Evolutionary conservation across 176 grass and related monocot genomes (phyloP).

Genomic region (Oryza glumipatula): DNA sequence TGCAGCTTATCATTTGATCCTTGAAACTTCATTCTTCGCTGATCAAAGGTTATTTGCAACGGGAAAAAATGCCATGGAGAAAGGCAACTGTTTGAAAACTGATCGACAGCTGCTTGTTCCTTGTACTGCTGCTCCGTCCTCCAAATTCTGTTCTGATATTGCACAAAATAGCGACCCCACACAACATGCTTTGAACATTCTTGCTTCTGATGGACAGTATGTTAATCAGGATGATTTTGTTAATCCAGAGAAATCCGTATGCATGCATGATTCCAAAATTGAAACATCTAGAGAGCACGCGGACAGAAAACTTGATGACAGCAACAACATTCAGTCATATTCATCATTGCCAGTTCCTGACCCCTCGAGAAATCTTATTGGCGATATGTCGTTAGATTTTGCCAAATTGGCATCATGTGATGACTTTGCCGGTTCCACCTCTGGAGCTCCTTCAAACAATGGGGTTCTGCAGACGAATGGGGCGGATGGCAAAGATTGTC

Average conservation of each 20-base stretch:
- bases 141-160: conserved; percentile 46
- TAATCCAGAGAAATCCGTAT: conserved; percentile 12
- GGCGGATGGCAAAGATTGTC: background rate
- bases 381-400: conserved; percentile 30
- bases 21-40: conserved; percentile 88
- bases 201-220: conserved; percentile 40
- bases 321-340: conserved; percentile 9
- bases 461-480: conserved; percentile 21
- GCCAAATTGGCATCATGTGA: conserved; percentile 39
- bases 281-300: conserved; percentile 27
- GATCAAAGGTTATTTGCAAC: conserved; percentile 76
- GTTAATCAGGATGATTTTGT: conserved; percentile 42
- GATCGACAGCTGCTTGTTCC: conserved; percentile 23
- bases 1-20: conserved; percentile 94
- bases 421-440: conserved; percentile 29
- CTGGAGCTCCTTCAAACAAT: conserved; percentile 16
- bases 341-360: conserved; percentile 33
- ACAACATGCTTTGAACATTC: conserved; percentile 31
- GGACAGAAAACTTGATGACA: conserved; percentile 8
- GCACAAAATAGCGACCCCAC: conserved; percentile 29
- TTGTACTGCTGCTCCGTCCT: background rate
- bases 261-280: conserved; percentile 30
- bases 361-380: background rate
- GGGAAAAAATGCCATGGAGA: conserved; percentile 49
- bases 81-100: conserved; percentile 45